phyloP scores from a whole-genome alignment of 805 yeast species.

The Ascoidea rubescens region DNA sequence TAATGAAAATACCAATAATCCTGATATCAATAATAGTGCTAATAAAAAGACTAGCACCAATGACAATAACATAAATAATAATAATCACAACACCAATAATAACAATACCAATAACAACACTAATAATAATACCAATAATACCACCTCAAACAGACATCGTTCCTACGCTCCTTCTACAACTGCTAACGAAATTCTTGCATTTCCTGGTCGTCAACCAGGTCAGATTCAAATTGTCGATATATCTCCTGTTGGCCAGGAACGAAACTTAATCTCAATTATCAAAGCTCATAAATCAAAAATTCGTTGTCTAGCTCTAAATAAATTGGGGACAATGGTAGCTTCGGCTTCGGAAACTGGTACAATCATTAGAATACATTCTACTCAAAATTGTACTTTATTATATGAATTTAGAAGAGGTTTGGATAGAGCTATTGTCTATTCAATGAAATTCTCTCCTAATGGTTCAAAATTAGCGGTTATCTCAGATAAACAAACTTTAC shows the following conservation, averaged over 20 bases:
- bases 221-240: slow-evolving; percentile 73
- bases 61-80: no score
- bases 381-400: slow-evolving; percentile 52
- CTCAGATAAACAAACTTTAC: slow-evolving; percentile 82
- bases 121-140: no score
- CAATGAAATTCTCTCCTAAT: slow-evolving; percentile 72
- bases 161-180: neutral
- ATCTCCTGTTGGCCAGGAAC: slow-evolving; percentile 47
- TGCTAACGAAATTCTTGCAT: slow-evolving; percentile 38
- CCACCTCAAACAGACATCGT: no score
- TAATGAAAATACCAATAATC: neutral
- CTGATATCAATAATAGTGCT: neutral
- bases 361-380: slow-evolving; percentile 58
- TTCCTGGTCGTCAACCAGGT: slow-evolving; percentile 52
- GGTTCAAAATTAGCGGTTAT: slow-evolving; percentile 70
- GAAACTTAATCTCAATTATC: slow-evolving; percentile 51
- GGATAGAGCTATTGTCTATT: slow-evolving; percentile 69
- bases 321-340: slow-evolving; percentile 56
- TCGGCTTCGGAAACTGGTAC: slow-evolving; percentile 79
- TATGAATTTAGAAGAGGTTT: slow-evolving; percentile 84
- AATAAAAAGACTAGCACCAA: neutral
- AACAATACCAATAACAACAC: neutral
- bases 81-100: neutral
- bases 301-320: slow-evolving; percentile 47
- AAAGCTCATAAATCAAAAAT: slow-evolving; percentile 65